A percentile compares a stretch with the other conserved stretches of the same genome.
phyloP scores from a whole-genome alignment of 2,329 filamentous ascomycete species.

The Ophiostoma triangulosporum region DNA sequence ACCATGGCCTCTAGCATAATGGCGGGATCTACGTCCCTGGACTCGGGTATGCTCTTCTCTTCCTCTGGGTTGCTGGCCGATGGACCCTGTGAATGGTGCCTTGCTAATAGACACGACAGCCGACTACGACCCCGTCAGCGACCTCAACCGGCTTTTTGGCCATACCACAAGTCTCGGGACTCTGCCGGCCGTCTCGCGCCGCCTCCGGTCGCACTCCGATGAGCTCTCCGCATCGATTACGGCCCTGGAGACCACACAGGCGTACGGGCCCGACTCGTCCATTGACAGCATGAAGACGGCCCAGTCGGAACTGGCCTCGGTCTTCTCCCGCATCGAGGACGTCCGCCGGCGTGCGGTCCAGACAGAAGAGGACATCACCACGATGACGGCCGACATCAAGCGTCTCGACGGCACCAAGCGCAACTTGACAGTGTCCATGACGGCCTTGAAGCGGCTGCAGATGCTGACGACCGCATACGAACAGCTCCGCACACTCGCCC shows the following conservation, averaged over 20 bases:
- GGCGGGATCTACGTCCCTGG: slow-evolving; percentile 12
- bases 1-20: slow-evolving; percentile 11
- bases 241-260: slow-evolving; percentile 60
- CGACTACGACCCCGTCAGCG: slow-evolving; percentile 57
- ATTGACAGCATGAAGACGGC: slow-evolving; percentile 84
- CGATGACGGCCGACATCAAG: slow-evolving; percentile 99
- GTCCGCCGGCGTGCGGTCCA: slow-evolving; percentile 79
- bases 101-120: background rate
- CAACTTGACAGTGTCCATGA: slow-evolving; percentile 96
- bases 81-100: background rate
- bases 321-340: slow-evolving; percentile 90
- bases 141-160: slow-evolving; percentile 87
- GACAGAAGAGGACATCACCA: slow-evolving; percentile 91
- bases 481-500: slow-evolving; percentile 71
- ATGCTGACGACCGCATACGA: slow-evolving; percentile 99
- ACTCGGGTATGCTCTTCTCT: slow-evolving; percentile 11
- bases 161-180: slow-evolving; percentile 75
- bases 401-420: slow-evolving; percentile 90
- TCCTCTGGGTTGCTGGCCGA: background rate
- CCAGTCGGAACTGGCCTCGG: slow-evolving; percentile 73
- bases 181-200: slow-evolving; percentile 58
- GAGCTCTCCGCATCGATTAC: slow-evolving; percentile 69
- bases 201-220: slow-evolving; percentile 64
- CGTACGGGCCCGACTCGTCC: slow-evolving; percentile 73
- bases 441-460: slow-evolving; percentile 86